Conservation (phyloP, 768 basidiomycete species). For the Hericium rajendrae region DNA sequence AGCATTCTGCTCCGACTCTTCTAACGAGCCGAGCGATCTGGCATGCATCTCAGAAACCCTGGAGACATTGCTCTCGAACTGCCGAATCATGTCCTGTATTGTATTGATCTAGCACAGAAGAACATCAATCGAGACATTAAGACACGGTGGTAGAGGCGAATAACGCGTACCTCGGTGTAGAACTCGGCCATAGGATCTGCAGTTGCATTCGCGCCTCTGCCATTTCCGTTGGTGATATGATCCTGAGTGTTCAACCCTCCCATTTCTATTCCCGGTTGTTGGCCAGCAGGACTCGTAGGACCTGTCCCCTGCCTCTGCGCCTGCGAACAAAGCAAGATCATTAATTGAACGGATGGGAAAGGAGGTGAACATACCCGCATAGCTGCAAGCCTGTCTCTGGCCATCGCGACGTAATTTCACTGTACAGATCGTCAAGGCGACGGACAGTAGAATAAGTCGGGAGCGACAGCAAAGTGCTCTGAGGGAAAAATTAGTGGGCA, state of each 20-base stretch:
- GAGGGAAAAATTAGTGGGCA: too few relatives aligned
- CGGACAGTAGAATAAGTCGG: too few relatives aligned
- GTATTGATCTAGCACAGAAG: slow-evolving; percentile 47
- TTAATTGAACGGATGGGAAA: background rate
- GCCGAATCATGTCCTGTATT: slow-evolving; percentile 59
- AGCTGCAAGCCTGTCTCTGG: slow-evolving; percentile 4
- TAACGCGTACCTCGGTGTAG: slow-evolving; percentile 22
- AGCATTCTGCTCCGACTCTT: slow-evolving; percentile 57
- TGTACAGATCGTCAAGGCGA: too few relatives aligned
- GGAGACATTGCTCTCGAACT: slow-evolving; percentile 60
- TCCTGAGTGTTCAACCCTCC: slow-evolving; percentile 15
- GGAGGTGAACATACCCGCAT: slow-evolving; percentile 10
- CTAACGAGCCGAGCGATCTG: slow-evolving; percentile 66
- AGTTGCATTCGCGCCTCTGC: slow-evolving; percentile 5
- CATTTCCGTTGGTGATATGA: slow-evolving; percentile 13
- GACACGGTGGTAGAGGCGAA: background rate
- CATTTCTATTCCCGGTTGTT: slow-evolving; percentile 22
- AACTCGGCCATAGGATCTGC: slow-evolving; percentile 22
- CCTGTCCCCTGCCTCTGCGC: slow-evolving; percentile 21
- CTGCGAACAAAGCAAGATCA: slow-evolving; percentile 11
- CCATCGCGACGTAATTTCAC: too few relatives aligned
- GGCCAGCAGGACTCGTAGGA: slow-evolving; percentile 10
- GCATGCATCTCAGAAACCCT: slow-evolving; percentile 67
- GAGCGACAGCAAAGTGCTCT: too few relatives aligned
- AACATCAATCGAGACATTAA: background rate